Evolutionary conservation across 2,329 filamentous ascomycete genomes (phyloP), one percentile per base, ranked within the genome.

Genomic region (Penicillium sp.): DNA sequence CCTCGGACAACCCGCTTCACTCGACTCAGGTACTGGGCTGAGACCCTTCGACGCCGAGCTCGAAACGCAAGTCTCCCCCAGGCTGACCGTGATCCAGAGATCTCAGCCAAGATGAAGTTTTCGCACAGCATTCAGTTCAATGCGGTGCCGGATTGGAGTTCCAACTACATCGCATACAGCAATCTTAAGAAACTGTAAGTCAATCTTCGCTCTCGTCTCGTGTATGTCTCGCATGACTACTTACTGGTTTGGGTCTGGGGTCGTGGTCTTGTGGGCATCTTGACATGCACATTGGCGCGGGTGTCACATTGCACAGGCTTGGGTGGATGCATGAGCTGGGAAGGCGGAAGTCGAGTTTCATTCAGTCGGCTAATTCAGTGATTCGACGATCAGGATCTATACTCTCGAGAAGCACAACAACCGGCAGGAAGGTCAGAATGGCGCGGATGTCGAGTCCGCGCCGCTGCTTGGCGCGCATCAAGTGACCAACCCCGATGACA

Each of bases 81-180:
- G 42, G 45, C 47, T 45, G 48, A 58, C 41, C 28, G 51, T 28
- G 49, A 63, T 28, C 42, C 53, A 4, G 57, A 89, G 64, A 79
- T 86, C 64, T 83, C 80, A 61, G 86, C 88, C 85, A 89, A 90
- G 70, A 99, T 99, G 94, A 97, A 97, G 86, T 99, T 99, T 81
- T 97, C 93, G 16, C 94, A 99, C 74, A 97, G 93, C 76, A 87
- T 99, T 65, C 94, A 99, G 80, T 99, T 99, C 78, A 99, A 99
- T 79, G 92, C 94, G 59, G 94, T 99, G 65, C 94, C 94, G n/a
- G 94, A 99, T 76, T 99, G 94, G 94, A 96, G 90, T 79, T 92
- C 87, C 66, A 86, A 97, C 74, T 99, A 99, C 75, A 95, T 99
- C 69, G 89, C 92, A 55, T 99, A 99, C 76, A 96, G 92, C 77